Evolutionary conservation across 2,329 filamentous ascomycete species (phyloP), one percentile per base, ranked within the genome.

Genomic region (Meredithiella fracta): DNA sequence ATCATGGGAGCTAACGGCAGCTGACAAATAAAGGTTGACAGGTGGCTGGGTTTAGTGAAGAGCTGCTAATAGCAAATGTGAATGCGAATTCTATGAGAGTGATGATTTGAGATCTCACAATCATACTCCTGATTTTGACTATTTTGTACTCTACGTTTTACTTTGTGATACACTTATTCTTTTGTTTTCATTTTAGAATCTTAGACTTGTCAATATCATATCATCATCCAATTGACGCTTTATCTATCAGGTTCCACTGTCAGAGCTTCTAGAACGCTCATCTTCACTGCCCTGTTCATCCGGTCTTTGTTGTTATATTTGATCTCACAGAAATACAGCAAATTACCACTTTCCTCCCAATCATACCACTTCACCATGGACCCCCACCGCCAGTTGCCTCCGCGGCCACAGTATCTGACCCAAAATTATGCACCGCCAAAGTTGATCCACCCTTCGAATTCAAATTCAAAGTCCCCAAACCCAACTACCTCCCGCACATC

Each of bases 401-500:
- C n/a, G 25, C 51, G 23, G 49, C 59, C 44, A 23, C 59, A n/a
- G 42, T 57, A 49, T 40, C 59, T 7, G 57, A 53, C 20, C 49
- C 54, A 17, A 54, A 54, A 11, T 56, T 56, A 31, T 59, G 58
- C 53, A 59, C 53, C 34, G 55, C 57, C 47, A 62, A 74, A 60
- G 67, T 69, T 62, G 67, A 75, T 62, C 65, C 71, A 40, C 52
- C 56, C 2, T 59, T 59, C 23, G 53, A 59, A 38, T 79, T 78
- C 67, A 69, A 70, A 59, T 74, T 73, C 60, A 72, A 73, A 63
- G 71, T 75, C 6, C 77, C 77, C 37, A 78, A 74, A 63, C 75
- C 78, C 38, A 80, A 80, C 64, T 80, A 80, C 61, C 69, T 81
- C 9, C 77, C 78, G 47, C 76, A 79, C 64, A 73, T 72, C 59